phyloP scores from a whole-genome alignment of 73 alveolate species.

The Diophrys appendiculata region DNA sequence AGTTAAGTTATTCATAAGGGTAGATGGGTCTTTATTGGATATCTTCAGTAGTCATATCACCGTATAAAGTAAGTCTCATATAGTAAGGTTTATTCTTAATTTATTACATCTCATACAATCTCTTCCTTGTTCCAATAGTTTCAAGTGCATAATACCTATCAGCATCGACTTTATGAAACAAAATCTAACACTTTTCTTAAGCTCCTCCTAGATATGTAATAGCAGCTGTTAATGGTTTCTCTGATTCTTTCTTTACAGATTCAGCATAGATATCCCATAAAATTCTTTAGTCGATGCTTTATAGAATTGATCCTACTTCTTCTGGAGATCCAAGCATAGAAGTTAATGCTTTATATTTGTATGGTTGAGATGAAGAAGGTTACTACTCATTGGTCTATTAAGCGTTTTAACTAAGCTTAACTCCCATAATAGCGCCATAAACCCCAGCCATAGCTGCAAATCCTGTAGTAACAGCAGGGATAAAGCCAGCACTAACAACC shows the following conservation, averaged over 20 bases:
- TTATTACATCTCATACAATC: not conserved
- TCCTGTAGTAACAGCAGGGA: not conserved
- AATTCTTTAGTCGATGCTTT: not conserved
- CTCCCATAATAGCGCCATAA: too few relatives aligned
- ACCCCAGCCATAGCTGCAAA: not conserved
- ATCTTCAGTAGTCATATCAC: too few relatives aligned
- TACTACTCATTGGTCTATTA: too few relatives aligned
- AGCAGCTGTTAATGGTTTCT: not conserved
- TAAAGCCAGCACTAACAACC: not conserved
- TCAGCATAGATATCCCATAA: not conserved
- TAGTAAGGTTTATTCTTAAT: not conserved
- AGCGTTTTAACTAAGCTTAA: too few relatives aligned
- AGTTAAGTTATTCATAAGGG: too few relatives aligned
- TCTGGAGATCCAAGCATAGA: not conserved
- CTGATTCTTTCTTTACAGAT: not conserved
- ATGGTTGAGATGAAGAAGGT: too few relatives aligned
- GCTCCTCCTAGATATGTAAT: too few relatives aligned
- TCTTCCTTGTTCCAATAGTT: too few relatives aligned
- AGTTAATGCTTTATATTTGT: not conserved
- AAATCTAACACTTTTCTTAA: too few relatives aligned
- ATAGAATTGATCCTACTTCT: not conserved
- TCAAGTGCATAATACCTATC: not conserved
- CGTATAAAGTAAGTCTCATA: not conserved
- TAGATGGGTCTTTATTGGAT: too few relatives aligned
- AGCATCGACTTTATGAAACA: not conserved